Base-by-base conservation (phyloP, 768 basidiomycete genomes). In the Rickenella mellea region DNA sequence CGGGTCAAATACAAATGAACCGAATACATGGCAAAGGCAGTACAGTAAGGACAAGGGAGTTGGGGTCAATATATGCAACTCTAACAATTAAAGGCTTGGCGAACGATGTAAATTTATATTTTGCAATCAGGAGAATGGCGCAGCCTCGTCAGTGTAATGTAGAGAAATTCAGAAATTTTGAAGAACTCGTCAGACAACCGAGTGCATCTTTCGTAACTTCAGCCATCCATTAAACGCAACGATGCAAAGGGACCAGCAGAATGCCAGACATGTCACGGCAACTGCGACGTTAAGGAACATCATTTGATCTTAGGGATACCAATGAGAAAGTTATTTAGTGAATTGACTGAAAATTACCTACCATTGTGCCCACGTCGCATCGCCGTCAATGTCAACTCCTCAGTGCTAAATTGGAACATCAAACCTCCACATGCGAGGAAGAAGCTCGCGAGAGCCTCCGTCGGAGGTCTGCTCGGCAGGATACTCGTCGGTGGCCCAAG, bases 391-490 rank as follows among this genome's bases (percentile, higher is more conserved):
- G 87, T 86, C 17, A 97, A 58, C 53, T 94, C 89, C 62, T 97
- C 92, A 6, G 83, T 83, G 27, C 85, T 89, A 45, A 91, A 75
- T 59, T 93, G 87, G 64, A 97, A 97, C 39, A 80, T 72, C 44
- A 97, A 58, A 8, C 94, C 94, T 35, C 93, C 93, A 42, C 82
- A 83, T 6, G 91, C 76, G 39, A 93, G 68, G 64, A 84, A 85
- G 62, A 97, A 87, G 45, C 86, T 76, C 12, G 83, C 87, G 29
- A 98, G 63, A 5, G 83, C 83, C 65, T 98, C 94, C 0, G 93
- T 93, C 0, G 93, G 94, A 5, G 94, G 94, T 7, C 92, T 78
- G 11, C 86, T 88, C 2, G 94, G 94, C 11, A 89, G 73, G n/a
- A 82, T 69, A 2, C 88, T 90, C 10, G 72, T 71, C 6, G 89